Evolutionary conservation across 163 green algal species (phyloP), one percentile per base, ranked within the genome.

Genomic region (Scenedesmus sp.): DNA sequence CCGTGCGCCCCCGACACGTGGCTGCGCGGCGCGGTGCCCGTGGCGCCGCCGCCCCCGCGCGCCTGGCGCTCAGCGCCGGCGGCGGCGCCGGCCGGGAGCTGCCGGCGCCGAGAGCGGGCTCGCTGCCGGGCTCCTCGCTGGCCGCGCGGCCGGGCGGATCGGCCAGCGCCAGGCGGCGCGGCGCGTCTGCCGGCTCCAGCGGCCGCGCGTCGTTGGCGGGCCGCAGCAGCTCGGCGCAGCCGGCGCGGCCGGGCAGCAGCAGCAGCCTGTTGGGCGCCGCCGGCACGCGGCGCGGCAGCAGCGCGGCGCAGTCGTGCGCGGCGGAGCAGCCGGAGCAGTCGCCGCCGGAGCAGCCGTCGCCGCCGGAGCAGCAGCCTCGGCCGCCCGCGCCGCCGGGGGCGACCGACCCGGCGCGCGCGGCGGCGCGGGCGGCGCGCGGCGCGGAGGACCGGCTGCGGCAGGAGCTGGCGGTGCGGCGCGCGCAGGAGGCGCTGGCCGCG

Each of bases 391-490:
- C 47, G 33, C 73, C 53, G 45, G 75, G 36, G 20, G 57, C 31
- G 24, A 81, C 82, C 62, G 47, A 70, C 53, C 66, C 88, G 39
- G 39, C 39, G 6, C 7, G 7, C 7, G 7, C 39, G 39, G 7
- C 39, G 39, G 7, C 20, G 53, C 53, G n/a, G 4, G 70, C 90
- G 53, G 74, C 88, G 67, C 64, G 62, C 26, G 84, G 84, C 22
- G 28, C 79, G 47, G 88, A 93, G 75, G 80, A 85, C 34, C 66
- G 86, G 51, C 83, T 93, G 56, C 78, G 86, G 0, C 78, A 89
- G 70, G 88, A 93, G 81, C 84, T 93, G 70, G 69, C 83, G 29
- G 51, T 83, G 33, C 67, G 88, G 4, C 80, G 70, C 31, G 39
- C 65, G 24, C 78, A 85, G 58, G 81, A 84, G 18, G 82, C 83